A percentile compares a stretch with the other conserved stretches of the same genome.
These are phyloP conservation scores for Saccharomycopsis sp. DNA, from an alignment of 805 yeast genomes.

Conservation along the genomic window DNA sequence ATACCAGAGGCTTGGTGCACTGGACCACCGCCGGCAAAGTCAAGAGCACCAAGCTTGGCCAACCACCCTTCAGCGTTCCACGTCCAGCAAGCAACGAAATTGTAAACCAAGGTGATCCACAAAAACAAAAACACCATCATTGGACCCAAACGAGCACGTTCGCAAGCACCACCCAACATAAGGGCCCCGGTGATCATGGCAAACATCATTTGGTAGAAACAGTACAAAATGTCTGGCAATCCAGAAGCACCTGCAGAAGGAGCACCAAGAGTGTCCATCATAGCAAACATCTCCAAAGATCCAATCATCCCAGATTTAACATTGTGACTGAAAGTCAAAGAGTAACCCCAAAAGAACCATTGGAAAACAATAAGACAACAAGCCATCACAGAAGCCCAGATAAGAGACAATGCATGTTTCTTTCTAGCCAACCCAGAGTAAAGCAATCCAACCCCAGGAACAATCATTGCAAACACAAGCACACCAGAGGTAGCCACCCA, in stretches of 20 bases:
- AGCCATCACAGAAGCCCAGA: slow-evolving; percentile 93
- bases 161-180: slow-evolving; percentile 97
- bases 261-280: slow-evolving; percentile 75
- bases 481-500: slow-evolving; percentile 75
- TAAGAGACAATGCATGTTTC: slow-evolving; percentile 86
- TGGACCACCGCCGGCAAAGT: slow-evolving; percentile 98
- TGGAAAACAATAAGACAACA: slow-evolving; percentile 77
- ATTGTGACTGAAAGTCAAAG: slow-evolving; percentile 71
- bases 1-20: slow-evolving; percentile 93
- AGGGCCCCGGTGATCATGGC: slow-evolving; percentile 88
- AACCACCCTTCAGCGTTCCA: slow-evolving; percentile 97
- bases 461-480: slow-evolving; percentile 81
- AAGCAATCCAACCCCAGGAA: slow-evolving; percentile 90
- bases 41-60: slow-evolving; percentile 70
- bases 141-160: slow-evolving; percentile 92
- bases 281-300: slow-evolving; percentile 67
- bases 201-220: slow-evolving; percentile 94
- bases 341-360: slow-evolving; percentile 99
- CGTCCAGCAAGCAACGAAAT: slow-evolving; percentile 95
- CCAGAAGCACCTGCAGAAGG: slow-evolving; percentile 51
- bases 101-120: slow-evolving; percentile 93
- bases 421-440: slow-evolving; percentile 92
- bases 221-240: slow-evolving; percentile 86
- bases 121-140: slow-evolving; percentile 90
- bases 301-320: slow-evolving; percentile 66